These are phyloP conservation scores for Sporobolomyces phaffii DNA, from an alignment of 768 basidiomycete species.

Conservation along the genomic window DNA sequence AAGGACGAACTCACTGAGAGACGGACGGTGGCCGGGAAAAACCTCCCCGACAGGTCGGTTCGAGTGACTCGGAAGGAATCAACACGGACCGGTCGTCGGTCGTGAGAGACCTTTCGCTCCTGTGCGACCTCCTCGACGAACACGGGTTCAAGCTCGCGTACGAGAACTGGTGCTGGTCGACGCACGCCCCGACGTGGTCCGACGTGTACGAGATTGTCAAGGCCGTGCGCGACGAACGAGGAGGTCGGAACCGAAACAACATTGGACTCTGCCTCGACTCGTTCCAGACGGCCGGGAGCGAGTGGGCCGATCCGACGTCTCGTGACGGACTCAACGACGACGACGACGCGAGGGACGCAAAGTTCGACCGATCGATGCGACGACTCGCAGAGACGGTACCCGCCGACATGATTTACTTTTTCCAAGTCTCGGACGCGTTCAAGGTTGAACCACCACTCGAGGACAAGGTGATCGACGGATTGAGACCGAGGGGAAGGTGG, in stretches of 20 bases:
- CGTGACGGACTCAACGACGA: slow-evolving; percentile 37
- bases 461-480: slow-evolving; percentile 20
- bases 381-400: slow-evolving; percentile 18
- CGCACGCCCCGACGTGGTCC: slow-evolving; percentile 36
- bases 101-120: slow-evolving; percentile 35
- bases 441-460: slow-evolving; percentile 30
- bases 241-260: slow-evolving; percentile 29
- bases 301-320: slow-evolving; percentile 40
- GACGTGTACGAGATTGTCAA: slow-evolving; percentile 40
- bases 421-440: slow-evolving; percentile 41
- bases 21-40: no score
- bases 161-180: slow-evolving; percentile 43
- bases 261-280: slow-evolving; percentile 42
- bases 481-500: slow-evolving; percentile 35
- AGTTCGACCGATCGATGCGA: slow-evolving; percentile 23
- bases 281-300: slow-evolving; percentile 40
- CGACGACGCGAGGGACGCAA: slow-evolving; percentile 28
- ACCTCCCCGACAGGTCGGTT: slow-evolving; percentile 41
- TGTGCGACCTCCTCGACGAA: slow-evolving; percentile 39
- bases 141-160: slow-evolving; percentile 35
- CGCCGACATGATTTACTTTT: slow-evolving; percentile 42
- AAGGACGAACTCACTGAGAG: no score
- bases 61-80: slow-evolving; percentile 26
- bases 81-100: slow-evolving; percentile 17
- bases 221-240: slow-evolving; percentile 22